Conservation (phyloP, 306 rosid species). For the Luffa aegyptiaca region DNA sequence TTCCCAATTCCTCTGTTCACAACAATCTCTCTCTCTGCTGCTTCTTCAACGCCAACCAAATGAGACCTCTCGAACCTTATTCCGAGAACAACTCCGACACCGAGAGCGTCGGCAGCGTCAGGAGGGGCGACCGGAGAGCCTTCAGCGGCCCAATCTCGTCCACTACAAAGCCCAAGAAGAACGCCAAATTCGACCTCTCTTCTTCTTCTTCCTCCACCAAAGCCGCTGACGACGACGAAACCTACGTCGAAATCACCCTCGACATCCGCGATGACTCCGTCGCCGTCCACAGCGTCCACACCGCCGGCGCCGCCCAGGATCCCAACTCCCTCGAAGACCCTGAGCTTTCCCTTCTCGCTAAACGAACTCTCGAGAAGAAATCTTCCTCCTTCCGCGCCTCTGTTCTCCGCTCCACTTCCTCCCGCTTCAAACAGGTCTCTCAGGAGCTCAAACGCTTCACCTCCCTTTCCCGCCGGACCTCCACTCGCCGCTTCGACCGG, state of each 20-base stretch:
- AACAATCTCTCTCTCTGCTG: neutral
- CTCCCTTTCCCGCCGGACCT: constrained; percentile 19
- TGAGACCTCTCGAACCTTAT: constrained; percentile 2
- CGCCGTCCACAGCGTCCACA: constrained; percentile 52
- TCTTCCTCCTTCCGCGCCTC: constrained; percentile 32
- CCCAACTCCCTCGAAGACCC: constrained; percentile 22
- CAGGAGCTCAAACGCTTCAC: constrained; percentile 45
- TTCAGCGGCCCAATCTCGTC: constrained; percentile 33
- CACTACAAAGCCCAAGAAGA: constrained; percentile 6
- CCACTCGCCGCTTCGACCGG: constrained; percentile 31
- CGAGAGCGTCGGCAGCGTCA: neutral
- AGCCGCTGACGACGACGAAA: constrained; percentile 11
- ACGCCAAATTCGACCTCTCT: constrained; percentile 11
- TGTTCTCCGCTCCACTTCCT: constrained; percentile 25
- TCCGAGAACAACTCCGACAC: neutral
- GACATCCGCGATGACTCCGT: constrained; percentile 47
- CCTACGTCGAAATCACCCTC: constrained; percentile 43
- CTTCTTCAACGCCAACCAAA: neutral
- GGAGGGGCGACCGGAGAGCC: constrained; percentile 5
- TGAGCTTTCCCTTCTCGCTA: constrained; percentile 33
- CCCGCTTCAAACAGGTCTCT: constrained; percentile 34
- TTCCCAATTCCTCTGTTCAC: neutral
- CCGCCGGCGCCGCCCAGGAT: constrained; percentile 11
- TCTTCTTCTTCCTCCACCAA: neutral
- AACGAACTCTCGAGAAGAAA: constrained; percentile 24